Percentiles rank a stretch among this genome's conserved stretches.
phyloP scores from a whole-genome alignment of 495 filamentous ascomycete species.

The Trichoderma asperelloides region DNA sequence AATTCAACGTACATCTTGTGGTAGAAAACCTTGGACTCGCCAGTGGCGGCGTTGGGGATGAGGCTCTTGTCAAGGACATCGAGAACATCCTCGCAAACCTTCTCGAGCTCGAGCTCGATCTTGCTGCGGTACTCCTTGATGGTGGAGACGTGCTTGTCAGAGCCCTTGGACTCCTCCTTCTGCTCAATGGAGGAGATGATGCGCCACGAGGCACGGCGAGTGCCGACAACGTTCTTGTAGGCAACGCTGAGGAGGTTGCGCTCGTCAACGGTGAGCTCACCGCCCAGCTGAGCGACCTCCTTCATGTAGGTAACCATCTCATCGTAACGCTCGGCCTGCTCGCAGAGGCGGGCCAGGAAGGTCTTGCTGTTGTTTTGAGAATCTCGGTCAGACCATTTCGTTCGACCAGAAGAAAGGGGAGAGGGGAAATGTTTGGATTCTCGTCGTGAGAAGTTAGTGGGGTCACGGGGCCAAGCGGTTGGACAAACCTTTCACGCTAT shows the following conservation, averaged over 20 bases:
- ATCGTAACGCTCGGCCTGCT: slow-evolving; percentile 99
- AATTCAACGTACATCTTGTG: slow-evolving; percentile 90
- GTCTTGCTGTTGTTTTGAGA: slow-evolving; percentile 73
- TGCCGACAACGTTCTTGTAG: slow-evolving; percentile 99
- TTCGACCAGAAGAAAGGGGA: slow-evolving; percentile 15
- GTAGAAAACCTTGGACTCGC: slow-evolving; percentile 99
- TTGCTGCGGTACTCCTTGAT: slow-evolving; percentile 98
- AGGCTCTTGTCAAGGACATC: slow-evolving; percentile 90
- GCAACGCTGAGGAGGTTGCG: slow-evolving; percentile 97
- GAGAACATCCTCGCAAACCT: slow-evolving; percentile 97
- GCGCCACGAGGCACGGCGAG: slow-evolving; percentile 97
- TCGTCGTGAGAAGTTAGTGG: slow-evolving; percentile 4
- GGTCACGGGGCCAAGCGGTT: neutral
- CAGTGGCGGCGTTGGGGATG: slow-evolving; percentile 95
- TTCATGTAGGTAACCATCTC: slow-evolving; percentile 99
- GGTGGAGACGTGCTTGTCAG: slow-evolving; percentile 89
- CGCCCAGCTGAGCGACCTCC: slow-evolving; percentile 98
- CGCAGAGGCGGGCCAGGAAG: slow-evolving; percentile 98
- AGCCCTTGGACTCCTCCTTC: slow-evolving; percentile 99
- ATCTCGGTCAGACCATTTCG: slow-evolving; percentile 17
- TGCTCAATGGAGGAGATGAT: slow-evolving; percentile 99
- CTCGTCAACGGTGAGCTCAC: slow-evolving; percentile 95
- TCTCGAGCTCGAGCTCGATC: slow-evolving; percentile 96
- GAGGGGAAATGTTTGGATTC: slow-evolving; percentile 1
- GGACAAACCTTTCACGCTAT: slow-evolving; percentile 75